Base-by-base conservation (phyloP, 1,284 basidiomycete genomes). In the Leccinum pallidistipes region DNA sequence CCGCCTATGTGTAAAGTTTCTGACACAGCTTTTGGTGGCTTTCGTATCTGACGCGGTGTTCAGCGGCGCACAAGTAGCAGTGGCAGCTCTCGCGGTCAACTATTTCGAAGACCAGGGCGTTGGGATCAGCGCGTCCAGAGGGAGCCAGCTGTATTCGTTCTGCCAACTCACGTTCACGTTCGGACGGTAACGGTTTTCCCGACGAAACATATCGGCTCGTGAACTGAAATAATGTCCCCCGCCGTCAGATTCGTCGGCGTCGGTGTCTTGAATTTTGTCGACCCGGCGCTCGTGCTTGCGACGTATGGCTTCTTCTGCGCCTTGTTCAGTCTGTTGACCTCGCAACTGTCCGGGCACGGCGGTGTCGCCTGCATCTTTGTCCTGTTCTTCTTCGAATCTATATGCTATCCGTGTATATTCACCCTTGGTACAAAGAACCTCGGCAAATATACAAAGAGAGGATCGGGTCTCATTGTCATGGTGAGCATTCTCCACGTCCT, bases 301-400 rank as follows among this genome's bases (percentile, higher is more conserved):
- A 62, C 83, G 60, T 90, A 86, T 68, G 82, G 82, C 16, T 53
- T 83, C 53, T 76, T 78, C 50, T 88, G 85, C 69, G 76, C 76
- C 29, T 54, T 83, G 52, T 86, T 90, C 69, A 78, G 80, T 59
- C 73, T 90, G 62, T 75, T 83, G 56, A 80, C 85, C 52, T 80
- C 84, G 5, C 77, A 83, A 29, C 73, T 85, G 6, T 77, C 79
- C 6, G 86, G 87, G 14, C 77, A 77, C 61, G 76, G 80, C 7
- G 90, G 86, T 43, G 78, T 91, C 54, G 85, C 80, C 9, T 86
- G 82, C 73, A 71, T 91, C 60, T 91, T 90, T 74, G 72, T 81
- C 62, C 75, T 92, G 62, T 91, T 91, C 82, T 91, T 89, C 81
- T 91, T 90, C 74, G 90, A 91, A 74, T 87, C 85, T 8, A 86